These are phyloP conservation scores for Hypoxylon sp. DNA, from an alignment of 2,329 filamentous ascomycete species.

Conservation along the genomic window DNA sequence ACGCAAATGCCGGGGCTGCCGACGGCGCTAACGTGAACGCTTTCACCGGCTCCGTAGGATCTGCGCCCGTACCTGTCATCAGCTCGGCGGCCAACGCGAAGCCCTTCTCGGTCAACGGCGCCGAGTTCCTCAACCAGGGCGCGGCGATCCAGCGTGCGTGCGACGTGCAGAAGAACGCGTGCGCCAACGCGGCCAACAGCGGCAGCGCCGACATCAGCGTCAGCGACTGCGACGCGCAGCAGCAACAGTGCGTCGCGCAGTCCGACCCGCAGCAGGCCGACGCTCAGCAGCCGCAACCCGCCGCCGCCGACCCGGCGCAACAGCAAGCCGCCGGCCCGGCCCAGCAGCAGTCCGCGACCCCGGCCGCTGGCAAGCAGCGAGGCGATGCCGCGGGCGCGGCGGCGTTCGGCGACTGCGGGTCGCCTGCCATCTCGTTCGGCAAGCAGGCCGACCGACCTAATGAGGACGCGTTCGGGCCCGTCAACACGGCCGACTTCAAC, in stretches of 20 bases:
- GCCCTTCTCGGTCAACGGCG: slow-evolving; percentile 61
- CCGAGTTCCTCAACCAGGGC: slow-evolving; percentile 59
- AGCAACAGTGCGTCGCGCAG: slow-evolving; percentile 47
- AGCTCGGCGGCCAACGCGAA: slow-evolving; percentile 47
- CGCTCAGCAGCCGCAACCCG: too few species aligned
- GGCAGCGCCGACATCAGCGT: slow-evolving; percentile 48
- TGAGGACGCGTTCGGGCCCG: slow-evolving; percentile 52
- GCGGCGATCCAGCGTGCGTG: slow-evolving; percentile 58
- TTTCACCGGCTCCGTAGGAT: slow-evolving; percentile 55
- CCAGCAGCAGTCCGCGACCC: too few species aligned
- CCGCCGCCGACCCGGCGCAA: too few species aligned
- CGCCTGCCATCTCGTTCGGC: slow-evolving; percentile 59
- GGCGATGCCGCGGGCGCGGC: slow-evolving; percentile 39
- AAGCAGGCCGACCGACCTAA: slow-evolving; percentile 57
- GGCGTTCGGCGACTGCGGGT: slow-evolving; percentile 56
- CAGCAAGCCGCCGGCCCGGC: too few species aligned
- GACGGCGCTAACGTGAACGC: slow-evolving; percentile 52
- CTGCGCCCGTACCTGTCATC: slow-evolving; percentile 52
- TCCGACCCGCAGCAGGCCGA: too few species aligned
- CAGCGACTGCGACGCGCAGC: slow-evolving; percentile 54
- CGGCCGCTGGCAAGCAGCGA: slow-evolving; percentile 7
- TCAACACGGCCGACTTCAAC: slow-evolving; percentile 54
- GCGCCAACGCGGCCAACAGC: slow-evolving; percentile 57
- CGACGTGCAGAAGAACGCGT: slow-evolving; percentile 59
- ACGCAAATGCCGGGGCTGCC: slow-evolving; percentile 35